Percentiles rank a stretch among this genome's conserved stretches.
phyloP scores from a whole-genome alignment of 2,329 filamentous ascomycete genomes.

The Aspergillus carbonarius region DNA sequence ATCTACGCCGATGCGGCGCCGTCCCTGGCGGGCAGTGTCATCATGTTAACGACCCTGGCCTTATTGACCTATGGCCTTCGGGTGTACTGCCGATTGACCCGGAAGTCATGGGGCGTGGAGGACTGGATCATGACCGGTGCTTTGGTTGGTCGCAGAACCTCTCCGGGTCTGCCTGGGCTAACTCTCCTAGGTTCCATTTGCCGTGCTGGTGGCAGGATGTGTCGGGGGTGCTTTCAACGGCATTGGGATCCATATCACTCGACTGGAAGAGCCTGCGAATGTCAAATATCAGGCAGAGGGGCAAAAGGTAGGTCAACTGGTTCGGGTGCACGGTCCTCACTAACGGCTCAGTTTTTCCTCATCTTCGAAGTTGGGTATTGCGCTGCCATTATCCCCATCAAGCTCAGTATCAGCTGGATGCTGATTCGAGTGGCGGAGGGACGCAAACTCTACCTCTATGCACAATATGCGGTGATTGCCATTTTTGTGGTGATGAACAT shows the following conservation, averaged over 20 bases:
- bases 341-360: conserved; percentile 21
- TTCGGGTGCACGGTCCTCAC: neutral
- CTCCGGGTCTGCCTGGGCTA: neutral
- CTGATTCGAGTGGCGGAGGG: conserved; percentile 25
- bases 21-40: conserved; percentile 20
- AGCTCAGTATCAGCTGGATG: conserved; percentile 29
- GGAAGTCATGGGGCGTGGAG: conserved; percentile 22
- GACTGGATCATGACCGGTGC: conserved; percentile 28
- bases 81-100: conserved; percentile 19
- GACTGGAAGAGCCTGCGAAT: conserved; percentile 18
- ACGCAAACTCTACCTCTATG: conserved; percentile 21
- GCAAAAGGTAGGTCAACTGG: conserved; percentile 16
- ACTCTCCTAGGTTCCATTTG: conserved; percentile 18
- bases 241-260: conserved; percentile 18
- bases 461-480: conserved; percentile 21
- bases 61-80: conserved; percentile 19
- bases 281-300: conserved; percentile 17
- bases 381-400: conserved; percentile 26
- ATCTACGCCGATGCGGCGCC: conserved; percentile 22
- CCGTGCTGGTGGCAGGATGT: conserved; percentile 20
- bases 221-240: conserved; percentile 26
- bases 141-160: conserved; percentile 13
- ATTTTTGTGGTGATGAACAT: conserved; percentile 23
- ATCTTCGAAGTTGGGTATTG: conserved; percentile 30
- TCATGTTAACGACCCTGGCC: conserved; percentile 21